Conservation (phyloP, 23 red algal species). For the Gracilaria gracilis region DNA sequence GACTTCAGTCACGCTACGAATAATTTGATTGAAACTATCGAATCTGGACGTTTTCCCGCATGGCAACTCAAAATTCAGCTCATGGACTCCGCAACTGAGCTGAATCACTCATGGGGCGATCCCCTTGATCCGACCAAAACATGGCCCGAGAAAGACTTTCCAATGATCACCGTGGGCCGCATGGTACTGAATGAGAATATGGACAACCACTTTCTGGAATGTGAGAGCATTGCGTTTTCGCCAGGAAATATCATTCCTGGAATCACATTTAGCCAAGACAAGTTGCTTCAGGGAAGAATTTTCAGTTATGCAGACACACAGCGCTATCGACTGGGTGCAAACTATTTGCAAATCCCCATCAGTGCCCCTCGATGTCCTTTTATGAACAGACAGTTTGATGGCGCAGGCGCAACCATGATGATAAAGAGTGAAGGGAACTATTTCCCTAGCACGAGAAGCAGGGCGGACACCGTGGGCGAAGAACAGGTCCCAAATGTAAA, state of each 20-base stretch:
- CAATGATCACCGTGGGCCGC: slow-evolving; percentile 85
- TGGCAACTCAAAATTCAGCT: slow-evolving; percentile 93
- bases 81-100: slow-evolving; percentile 78
- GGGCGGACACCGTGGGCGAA: slow-evolving; percentile 57
- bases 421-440: slow-evolving; percentile 93
- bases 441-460: slow-evolving; percentile 70
- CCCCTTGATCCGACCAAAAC: slow-evolving; percentile 93
- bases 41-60: slow-evolving; percentile 86
- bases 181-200: slow-evolving; percentile 91
- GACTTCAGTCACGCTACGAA: slow-evolving; percentile 97
- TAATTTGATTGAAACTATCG: slow-evolving; percentile 91
- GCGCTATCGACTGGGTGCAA: slow-evolving; percentile 94
- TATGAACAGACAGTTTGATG: slow-evolving; percentile 92
- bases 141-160: slow-evolving; percentile 93
- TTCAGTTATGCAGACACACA: slow-evolving; percentile 98
- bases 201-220: slow-evolving; percentile 95
- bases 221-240: slow-evolving; percentile 95
- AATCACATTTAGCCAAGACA: slow-evolving; percentile 94
- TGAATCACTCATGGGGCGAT: slow-evolving; percentile 85
- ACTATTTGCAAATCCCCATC: slow-evolving; percentile 96
- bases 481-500: slow-evolving; percentile 67
- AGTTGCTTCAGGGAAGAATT: slow-evolving; percentile 92
- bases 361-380: slow-evolving; percentile 86
- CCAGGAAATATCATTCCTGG: slow-evolving; percentile 93
- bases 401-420: slow-evolving; percentile 82